Evolutionary conservation across 169 alveolate species (phyloP).

Genomic region (Cryptosporidium ubiquitum): DNA sequence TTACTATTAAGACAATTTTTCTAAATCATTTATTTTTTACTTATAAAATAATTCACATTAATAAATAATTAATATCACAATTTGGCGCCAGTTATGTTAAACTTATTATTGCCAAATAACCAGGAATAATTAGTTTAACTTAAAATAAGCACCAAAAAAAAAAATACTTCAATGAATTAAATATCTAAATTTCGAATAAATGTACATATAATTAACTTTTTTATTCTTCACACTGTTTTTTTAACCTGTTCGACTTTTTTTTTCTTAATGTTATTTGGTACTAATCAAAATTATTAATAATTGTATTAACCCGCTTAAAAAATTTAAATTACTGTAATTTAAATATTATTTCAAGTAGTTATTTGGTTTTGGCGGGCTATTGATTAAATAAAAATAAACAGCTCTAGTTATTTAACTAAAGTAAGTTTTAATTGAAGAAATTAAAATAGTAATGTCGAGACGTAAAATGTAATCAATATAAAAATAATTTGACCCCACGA

Average conservation of each 20-base stretch:
- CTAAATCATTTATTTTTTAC: neutral
- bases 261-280: too few species aligned
- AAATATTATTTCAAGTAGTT: neutral
- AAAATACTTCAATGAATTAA: too few species aligned
- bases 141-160: neutral
- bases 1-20: neutral
- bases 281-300: too few species aligned
- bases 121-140: neutral
- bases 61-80: too few species aligned
- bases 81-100: neutral
- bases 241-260: neutral
- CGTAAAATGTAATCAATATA: neutral
- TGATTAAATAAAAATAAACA: neutral
- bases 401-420: too few species aligned
- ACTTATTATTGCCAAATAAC: neutral
- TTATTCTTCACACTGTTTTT: too few species aligned
- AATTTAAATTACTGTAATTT: too few species aligned
- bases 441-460: neutral
- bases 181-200: too few species aligned
- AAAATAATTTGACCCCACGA: neutral
- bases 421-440: neutral
- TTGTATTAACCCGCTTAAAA: too few species aligned
- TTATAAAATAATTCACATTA: neutral
- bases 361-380: neutral
- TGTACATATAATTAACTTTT: neutral